Evolutionary conservation across 768 basidiomycete species (phyloP).

Genomic region (Leucocoprinus leucothites): DNA sequence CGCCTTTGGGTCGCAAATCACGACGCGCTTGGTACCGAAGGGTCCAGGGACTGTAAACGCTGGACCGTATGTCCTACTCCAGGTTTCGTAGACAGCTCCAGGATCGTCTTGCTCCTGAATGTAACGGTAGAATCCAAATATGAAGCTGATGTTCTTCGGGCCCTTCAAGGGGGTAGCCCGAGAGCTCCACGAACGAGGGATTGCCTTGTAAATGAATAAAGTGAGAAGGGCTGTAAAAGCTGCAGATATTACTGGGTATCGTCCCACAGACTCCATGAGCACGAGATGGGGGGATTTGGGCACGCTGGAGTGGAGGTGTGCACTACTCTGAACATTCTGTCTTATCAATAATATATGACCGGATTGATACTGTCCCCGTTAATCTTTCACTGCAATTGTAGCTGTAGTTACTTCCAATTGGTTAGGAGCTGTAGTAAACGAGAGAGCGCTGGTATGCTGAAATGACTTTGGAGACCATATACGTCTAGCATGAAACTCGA

Average conservation of each 20-base stretch:
- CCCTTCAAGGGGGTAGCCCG: constrained; percentile 36
- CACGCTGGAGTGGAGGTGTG: no score
- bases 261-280: no score
- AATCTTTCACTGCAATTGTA: no score
- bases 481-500: not conserved
- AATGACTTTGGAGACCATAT: not conserved
- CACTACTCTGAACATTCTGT: no score
- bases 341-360: no score
- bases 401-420: no score
- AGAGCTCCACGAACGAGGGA: not conserved
- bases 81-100: constrained; percentile 37
- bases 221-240: not conserved
- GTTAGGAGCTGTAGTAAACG: no score
- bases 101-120: constrained; percentile 26
- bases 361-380: no score
- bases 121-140: constrained; percentile 36
- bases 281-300: no score
- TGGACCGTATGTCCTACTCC: constrained; percentile 46
- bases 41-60: constrained; percentile 38
- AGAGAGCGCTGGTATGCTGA: no score
- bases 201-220: not conserved
- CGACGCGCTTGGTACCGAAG: constrained; percentile 30
- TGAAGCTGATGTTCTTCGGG: constrained; percentile 36
- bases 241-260: no score
- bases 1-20: constrained; percentile 48